Evolutionary conservation across 1,139 yeast species (phyloP), one percentile per base, ranked within the genome.

Genomic region (Nakaseomyces uthaithaninus): DNA sequence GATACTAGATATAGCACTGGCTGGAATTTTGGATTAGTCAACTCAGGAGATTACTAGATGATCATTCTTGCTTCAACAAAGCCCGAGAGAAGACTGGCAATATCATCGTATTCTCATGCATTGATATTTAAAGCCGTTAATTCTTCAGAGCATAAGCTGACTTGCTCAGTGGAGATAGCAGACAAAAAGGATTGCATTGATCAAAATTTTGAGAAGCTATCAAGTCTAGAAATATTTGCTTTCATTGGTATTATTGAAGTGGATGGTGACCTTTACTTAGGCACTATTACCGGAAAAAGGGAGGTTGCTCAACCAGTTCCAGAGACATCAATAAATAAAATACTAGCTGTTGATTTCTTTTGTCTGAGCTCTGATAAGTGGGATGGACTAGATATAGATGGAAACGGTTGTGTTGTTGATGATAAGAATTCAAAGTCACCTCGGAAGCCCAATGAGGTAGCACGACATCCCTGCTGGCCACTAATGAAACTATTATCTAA

Each of bases 401-500:
- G 75, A 17, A 75, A 73, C 52, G 94, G 94, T 0, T 72, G 67
- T 54, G 80, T 87, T 0, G 58, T 64, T n/a, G 12, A 23, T 10
- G 20, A 39, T 15, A 19, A 33, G 7, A 34, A 38, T 3, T 33
- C 33, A 7, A 31, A 34, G 17, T 15, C 19, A 12, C 42, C 47
- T 22, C 44, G 41, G 19, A 42, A 40, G 14, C 49, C 50, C 27
- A 52, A 51, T 20, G 30, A 46, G 9, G 36, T 42, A 15, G 53
- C 69, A 12, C 82, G 76, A 44, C 95, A 91, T 56, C 98, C 98
- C 0, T 89, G 97, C 56, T 72, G 71, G 39, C 91, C 80, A 43
- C 63, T 91, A 47, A 74, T 79, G 50, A 87, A 86, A 58, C 66
- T 93, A 37, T 65, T 93, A 40, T 73, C 82, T 24, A 83, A 83